These are phyloP conservation scores for Dipodascus geniculatus DNA, from an alignment of 805 yeast species.

Conservation along the genomic window DNA sequence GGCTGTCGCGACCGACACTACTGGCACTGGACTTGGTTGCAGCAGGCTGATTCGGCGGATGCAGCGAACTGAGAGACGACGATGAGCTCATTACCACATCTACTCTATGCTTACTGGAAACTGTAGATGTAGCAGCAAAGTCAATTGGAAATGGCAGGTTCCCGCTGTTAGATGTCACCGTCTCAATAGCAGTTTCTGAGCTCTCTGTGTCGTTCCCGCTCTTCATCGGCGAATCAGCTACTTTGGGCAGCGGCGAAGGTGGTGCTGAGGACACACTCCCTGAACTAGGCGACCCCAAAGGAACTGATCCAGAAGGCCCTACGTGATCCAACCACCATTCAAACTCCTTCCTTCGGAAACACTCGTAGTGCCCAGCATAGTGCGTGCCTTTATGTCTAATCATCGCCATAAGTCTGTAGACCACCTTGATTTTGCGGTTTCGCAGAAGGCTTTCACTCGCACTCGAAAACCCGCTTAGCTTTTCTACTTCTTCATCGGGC, in stretches of 20 bases:
- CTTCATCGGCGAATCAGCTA: background rate
- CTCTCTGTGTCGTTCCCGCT: background rate
- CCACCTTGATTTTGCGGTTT: constrained; percentile 26
- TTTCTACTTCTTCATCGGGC: constrained; percentile 2
- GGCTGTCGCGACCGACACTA: background rate
- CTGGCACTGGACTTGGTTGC: background rate
- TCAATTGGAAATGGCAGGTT: background rate
- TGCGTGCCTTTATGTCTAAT: constrained; percentile 86
- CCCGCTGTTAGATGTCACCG: background rate
- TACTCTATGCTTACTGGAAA: background rate
- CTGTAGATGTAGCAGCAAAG: background rate
- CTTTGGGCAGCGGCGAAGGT: background rate
- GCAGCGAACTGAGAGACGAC: background rate
- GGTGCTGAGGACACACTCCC: background rate
- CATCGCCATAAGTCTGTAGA: constrained; percentile 55
- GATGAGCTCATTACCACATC: background rate
- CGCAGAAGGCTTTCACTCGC: background rate
- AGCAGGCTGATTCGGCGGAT: background rate
- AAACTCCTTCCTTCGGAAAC: constrained; percentile 54
- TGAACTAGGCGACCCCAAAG: background rate
- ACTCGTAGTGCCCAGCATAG: constrained; percentile 81
- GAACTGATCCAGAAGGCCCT: background rate
- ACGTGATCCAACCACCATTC: constrained; percentile 15
- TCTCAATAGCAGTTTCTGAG: background rate
- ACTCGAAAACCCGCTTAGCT: constrained; percentile 4